A percentile compares a stretch with the other conserved stretches of the same genome.
Conservation (phyloP, 2,329 filamentous ascomycete species). For the Aspergillus clavatus region DNA sequence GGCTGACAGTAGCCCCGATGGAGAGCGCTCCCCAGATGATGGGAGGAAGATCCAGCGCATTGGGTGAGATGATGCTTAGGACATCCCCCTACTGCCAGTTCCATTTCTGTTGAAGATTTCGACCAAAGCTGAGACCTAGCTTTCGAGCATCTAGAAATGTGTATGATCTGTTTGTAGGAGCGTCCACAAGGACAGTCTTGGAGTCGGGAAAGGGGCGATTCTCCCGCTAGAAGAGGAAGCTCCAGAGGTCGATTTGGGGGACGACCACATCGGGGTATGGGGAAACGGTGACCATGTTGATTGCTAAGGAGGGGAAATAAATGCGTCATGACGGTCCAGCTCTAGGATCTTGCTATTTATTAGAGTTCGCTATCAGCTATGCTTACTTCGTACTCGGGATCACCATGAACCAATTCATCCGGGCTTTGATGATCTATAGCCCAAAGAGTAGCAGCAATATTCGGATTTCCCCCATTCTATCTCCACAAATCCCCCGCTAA, state of each 20-base stretch:
- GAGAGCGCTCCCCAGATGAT: conserved; percentile 19
- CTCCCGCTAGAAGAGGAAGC: conserved; percentile 12
- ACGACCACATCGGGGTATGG: conserved; percentile 11
- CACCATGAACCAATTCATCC: not conserved
- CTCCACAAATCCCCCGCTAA: not conserved
- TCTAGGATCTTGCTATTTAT: too few relatives aligned
- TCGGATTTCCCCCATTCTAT: not conserved
- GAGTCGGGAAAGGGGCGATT: conserved; percentile 6
- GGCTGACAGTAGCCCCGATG: conserved; percentile 24
- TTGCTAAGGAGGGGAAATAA: not conserved
- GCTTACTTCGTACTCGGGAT: not conserved
- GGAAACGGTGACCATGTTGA: conserved; percentile 1
- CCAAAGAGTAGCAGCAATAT: not conserved
- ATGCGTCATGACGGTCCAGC: too few relatives aligned
- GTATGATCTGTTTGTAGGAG: conserved; percentile 3
- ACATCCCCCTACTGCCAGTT: conserved; percentile 19
- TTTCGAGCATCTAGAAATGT: conserved; percentile 10
- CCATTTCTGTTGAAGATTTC: conserved; percentile 10
- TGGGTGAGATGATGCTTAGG: conserved; percentile 14
- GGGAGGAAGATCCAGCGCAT: conserved; percentile 11
- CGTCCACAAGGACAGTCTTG: conserved; percentile 11
- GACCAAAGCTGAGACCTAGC: conserved; percentile 9
- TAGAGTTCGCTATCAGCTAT: too few relatives aligned
- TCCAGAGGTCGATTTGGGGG: conserved; percentile 13
- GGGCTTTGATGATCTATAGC: not conserved